Evolutionary conservation across 352 stramenopile species (phyloP).

Genomic region (Phytophthora rubi): DNA sequence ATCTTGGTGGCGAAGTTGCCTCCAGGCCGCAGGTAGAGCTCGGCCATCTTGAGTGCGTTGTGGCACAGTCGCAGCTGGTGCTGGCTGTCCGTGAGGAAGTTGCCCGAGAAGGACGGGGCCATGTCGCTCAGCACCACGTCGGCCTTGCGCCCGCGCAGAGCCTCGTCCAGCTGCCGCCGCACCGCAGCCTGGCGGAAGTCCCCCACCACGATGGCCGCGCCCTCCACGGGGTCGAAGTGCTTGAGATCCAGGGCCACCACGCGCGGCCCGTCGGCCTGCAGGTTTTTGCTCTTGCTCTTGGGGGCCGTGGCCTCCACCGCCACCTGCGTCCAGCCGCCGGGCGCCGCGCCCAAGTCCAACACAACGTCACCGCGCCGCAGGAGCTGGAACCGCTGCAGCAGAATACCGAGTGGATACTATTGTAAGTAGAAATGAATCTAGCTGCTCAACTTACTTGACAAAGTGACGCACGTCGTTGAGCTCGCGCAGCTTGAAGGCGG

Average conservation of each 20-base stretch:
- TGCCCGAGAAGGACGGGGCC: slow-evolving; percentile 85
- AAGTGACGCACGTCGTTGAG: slow-evolving; percentile 63
- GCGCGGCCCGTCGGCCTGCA: slow-evolving; percentile 9
- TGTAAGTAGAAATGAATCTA: too few relatives aligned
- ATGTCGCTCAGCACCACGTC: slow-evolving; percentile 91
- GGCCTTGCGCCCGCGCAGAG: slow-evolving; percentile 52
- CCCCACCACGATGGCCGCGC: slow-evolving; percentile 72
- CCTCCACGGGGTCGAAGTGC: slow-evolving; percentile 74
- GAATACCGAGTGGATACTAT: too few relatives aligned
- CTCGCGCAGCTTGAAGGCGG: slow-evolving; percentile 85
- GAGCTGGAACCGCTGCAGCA: slow-evolving; percentile 47
- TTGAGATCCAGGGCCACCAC: slow-evolving; percentile 84
- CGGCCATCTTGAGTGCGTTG: slow-evolving; percentile 86
- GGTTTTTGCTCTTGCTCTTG: slow-evolving; percentile 6
- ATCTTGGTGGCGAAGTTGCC: slow-evolving; percentile 87
- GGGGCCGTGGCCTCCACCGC: slow-evolving; percentile 61
- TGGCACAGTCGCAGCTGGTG: slow-evolving; percentile 84
- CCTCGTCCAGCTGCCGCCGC: slow-evolving; percentile 57
- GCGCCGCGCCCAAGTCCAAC: slow-evolving; percentile 83
- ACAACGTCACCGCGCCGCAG: slow-evolving; percentile 71
- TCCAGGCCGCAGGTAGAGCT: slow-evolving; percentile 79
- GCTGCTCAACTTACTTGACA: background rate
- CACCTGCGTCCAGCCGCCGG: slow-evolving; percentile 87
- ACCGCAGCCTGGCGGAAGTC: slow-evolving; percentile 78
- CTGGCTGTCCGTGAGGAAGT: slow-evolving; percentile 78